Evolutionary conservation across 345 rosid species (phyloP).

Genomic region (Nephelium lappaceum): DNA sequence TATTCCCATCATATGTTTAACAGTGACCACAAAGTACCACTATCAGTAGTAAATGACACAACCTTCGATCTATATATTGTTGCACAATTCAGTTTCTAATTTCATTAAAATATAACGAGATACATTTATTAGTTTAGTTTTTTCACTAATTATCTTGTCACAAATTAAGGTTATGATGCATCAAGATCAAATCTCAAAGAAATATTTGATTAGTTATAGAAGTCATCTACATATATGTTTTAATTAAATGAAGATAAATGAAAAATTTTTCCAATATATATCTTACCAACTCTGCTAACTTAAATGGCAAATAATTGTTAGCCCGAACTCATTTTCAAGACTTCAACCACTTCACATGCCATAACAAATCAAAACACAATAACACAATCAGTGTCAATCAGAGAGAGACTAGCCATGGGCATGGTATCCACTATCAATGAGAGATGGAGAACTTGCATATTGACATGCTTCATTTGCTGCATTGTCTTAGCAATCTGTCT

Average conservation of each 20-base stretch:
- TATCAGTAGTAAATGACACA: neutral
- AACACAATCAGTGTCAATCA: neutral
- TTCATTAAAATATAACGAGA: too few species aligned
- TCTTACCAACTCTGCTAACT: neutral
- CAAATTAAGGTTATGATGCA: too few species aligned
- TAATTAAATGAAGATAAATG: too few species aligned
- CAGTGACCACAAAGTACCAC: neutral
- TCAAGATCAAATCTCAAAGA: too few species aligned
- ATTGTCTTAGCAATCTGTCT: slow-evolving; percentile 24
- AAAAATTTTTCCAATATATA: neutral
- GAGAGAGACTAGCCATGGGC: slow-evolving; percentile 22
- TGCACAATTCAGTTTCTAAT: neutral
- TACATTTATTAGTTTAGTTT: too few species aligned
- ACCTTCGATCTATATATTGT: neutral
- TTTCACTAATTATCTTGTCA: too few species aligned
- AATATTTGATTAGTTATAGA: too few species aligned
- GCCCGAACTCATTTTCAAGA: neutral
- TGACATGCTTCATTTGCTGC: slow-evolving; percentile 36
- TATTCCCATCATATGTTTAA: neutral
- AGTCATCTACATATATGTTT: too few species aligned
- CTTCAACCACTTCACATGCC: neutral
- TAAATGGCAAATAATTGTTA: neutral
- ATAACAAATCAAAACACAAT: neutral
- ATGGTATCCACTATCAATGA: slow-evolving; percentile 17
- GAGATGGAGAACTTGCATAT: slow-evolving; percentile 40